Evolutionary conservation across 768 basidiomycete species (phyloP), one percentile per base, ranked within the genome.

Genomic region (Xerocomus brunneocitrinus): DNA sequence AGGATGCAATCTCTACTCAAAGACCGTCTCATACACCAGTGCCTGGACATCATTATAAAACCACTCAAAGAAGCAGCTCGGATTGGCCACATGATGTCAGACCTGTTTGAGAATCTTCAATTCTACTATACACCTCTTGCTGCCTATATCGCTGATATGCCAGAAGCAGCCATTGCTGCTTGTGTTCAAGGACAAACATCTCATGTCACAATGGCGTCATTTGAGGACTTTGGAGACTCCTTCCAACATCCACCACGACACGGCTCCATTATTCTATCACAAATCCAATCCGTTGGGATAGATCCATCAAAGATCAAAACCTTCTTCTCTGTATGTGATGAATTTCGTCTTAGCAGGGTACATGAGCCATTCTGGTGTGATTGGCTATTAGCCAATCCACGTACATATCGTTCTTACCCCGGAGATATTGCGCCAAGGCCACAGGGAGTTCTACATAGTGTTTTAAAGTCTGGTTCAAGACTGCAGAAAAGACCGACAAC

Each of bases 241-340:
- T 34, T 35, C 68, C 69, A 0, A 63, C 63, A 12, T 73, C 74
- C 50, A 62, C 71, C 13, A 61, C 76, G 3, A 19, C 72, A 76
- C 52, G 67, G 71, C 45, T 69, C 65, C 63, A 77, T 49, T 72
- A 76, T 47, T 66, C 71, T 50, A 56, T 59, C 3, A 67, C 71
- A 41, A 75, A 74, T 75, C 68, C 30, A 30, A 30, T 8, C 8
- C 30, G 3, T 8, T 3, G 30, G 19, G 19, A 19, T 19, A 19
- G 19, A 19, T 19, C 19, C 19, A 19, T 19, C 19, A 19, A 19
- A 19, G 19, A 19, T 19, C 1, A 1, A 19, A 19, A 1, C 19
- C 19, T 19, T 19, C 19, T 19, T 19, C 19, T 19, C 19, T 19
- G 19, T 1, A 19, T 19, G 19, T 1, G 19, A 19, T 1, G 19